Evolutionary conservation across 495 filamentous ascomycete genomes (phyloP), one percentile per base, ranked within the genome.

Genomic region (Penicillium goetzii): DNA sequence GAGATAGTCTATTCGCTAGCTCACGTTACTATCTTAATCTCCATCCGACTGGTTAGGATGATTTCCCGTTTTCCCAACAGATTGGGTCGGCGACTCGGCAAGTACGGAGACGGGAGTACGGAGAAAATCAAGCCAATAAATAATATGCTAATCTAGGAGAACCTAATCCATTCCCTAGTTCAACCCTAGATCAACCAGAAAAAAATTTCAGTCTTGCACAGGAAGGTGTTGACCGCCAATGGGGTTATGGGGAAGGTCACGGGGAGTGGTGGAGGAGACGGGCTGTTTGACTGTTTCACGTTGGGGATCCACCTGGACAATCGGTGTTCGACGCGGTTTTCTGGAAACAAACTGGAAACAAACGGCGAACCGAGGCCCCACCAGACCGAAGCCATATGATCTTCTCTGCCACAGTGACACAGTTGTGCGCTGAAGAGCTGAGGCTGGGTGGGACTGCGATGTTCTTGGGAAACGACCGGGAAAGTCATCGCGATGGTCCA

Each of bases 221-320:
- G 23, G 23, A 49, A 59, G 33, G 50, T 53, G 49, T 60, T 25
- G 51, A 36, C 56, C 51, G 45, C 45, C 45, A 26, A 49, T 28
- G 45, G 45, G 49, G 17, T 30, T 26, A 30, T 41, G 45, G 49
- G 33, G 50, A 33, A 53, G 40, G 56, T 68, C 59, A 68, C 54
- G 61, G 40, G 66, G 56, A 47, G 30, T 64, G 34, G 58, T 51
- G 47, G 53, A 60, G 56, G 36, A 36, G 56, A 51, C 47, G 47
- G 65, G 56, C 52, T 61, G 68, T 70, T 62, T 70, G 65, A 52
- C 52, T 61, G 68, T 70, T 62, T 70, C 68, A 65, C 23, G 47
- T 32, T 17, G 43, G 25, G 43, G 55, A 41, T 68, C 65, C 67
- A 70, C 67, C 17, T 36, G 40, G 33, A 11, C 26, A 45, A 55